Percentiles rank a stretch among this genome's conserved stretches.
Conservation (phyloP, 1,284 basidiomycete genomes). For the Tilletia caries region DNA sequence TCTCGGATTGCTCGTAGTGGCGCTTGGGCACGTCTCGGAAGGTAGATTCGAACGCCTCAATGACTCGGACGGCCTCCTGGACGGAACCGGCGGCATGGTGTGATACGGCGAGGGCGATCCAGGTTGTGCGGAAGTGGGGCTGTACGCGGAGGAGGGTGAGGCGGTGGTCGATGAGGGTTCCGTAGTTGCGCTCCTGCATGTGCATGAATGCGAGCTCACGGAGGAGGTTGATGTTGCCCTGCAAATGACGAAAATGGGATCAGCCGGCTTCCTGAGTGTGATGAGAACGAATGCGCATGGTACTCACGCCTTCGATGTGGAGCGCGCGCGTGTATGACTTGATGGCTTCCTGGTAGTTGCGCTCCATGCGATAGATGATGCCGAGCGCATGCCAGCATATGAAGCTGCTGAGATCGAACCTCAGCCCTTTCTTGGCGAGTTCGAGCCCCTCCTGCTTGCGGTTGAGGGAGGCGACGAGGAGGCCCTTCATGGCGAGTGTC, state of each 20-base stretch:
- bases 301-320: constrained; percentile 77
- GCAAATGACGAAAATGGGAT: not conserved
- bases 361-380: constrained; percentile 63
- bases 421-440: constrained; percentile 76
- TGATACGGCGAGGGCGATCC: constrained; percentile 84
- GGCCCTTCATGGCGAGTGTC: constrained; percentile 51
- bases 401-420: constrained; percentile 83
- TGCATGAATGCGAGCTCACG: constrained; percentile 86
- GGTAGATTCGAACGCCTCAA: constrained; percentile 62
- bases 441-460: constrained; percentile 65
- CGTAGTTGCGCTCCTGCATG: constrained; percentile 81
- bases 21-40: constrained; percentile 39
- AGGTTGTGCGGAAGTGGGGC: constrained; percentile 80
- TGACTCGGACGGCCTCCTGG: constrained; percentile 68
- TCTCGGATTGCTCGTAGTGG: constrained; percentile 74
- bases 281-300: not conserved
- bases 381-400: constrained; percentile 99
- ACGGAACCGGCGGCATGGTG: constrained; percentile 78
- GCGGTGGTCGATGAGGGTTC: constrained; percentile 75
- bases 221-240: constrained; percentile 92
- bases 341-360: constrained; percentile 80
- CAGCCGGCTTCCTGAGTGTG: constrained; percentile 17
- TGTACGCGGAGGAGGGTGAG: constrained; percentile 75
- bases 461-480: constrained; percentile 42
- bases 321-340: constrained; percentile 76